Evolutionary conservation across 192 early-diverging fungal species (phyloP).

Genomic region (Martensiomyces pterosporus): DNA sequence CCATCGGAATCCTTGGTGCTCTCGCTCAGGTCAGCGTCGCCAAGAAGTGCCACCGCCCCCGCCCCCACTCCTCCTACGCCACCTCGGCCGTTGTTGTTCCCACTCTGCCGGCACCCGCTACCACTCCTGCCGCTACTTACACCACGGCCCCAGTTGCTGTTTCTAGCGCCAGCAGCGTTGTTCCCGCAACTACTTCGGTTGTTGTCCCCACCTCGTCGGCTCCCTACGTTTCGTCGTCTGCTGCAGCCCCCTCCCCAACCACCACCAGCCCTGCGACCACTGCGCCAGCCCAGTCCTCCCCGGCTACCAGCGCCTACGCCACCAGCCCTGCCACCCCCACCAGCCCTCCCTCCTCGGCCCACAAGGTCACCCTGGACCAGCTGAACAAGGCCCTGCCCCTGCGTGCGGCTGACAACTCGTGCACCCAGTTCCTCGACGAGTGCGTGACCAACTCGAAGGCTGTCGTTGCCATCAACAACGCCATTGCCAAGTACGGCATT

Average conservation of each 20-base stretch:
- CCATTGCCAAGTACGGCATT: slow-evolving; percentile 1
- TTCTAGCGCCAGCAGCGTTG: no score
- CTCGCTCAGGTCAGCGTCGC: slow-evolving; percentile 21
- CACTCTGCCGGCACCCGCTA: slow-evolving; percentile 6
- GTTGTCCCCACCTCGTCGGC: no score
- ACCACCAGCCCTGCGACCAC: neutral
- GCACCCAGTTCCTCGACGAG: slow-evolving; percentile 5
- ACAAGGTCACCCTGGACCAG: slow-evolving; percentile 13
- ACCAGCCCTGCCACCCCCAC: neutral
- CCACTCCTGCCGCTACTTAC: neutral
- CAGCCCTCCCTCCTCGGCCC: neutral
- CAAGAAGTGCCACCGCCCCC: slow-evolving; percentile 12
- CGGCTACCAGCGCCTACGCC: neutral
- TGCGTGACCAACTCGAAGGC: neutral
- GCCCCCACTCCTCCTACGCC: neutral
- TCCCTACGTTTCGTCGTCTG: no score
- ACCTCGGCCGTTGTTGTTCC: neutral
- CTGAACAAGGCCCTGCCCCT: slow-evolving; percentile 11
- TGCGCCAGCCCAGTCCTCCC: no score
- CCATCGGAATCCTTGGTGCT: slow-evolving; percentile 3
- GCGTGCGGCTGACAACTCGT: slow-evolving; percentile 8
- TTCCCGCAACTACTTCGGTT: no score
- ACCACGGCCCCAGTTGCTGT: neutral
- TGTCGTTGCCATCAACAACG: slow-evolving; percentile 6
- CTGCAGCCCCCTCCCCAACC: no score